These are phyloP conservation scores for Colletotrichum tropicale DNA, from an alignment of 2,329 filamentous ascomycete species.

Conservation along the genomic window DNA sequence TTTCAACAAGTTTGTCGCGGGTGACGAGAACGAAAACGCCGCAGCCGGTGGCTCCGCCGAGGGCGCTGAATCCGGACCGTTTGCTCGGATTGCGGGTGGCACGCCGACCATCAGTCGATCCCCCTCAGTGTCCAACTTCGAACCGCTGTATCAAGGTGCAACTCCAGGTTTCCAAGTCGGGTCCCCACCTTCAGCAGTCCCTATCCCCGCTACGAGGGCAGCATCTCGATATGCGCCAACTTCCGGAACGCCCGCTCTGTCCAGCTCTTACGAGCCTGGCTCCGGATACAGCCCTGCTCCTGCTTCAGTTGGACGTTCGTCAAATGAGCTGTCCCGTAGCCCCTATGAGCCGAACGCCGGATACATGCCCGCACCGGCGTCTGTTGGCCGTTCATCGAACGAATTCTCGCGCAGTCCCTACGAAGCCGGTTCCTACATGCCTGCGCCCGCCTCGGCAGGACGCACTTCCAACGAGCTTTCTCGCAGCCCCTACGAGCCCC, in stretches of 20 bases:
- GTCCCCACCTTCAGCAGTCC: constrained; percentile 35
- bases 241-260: constrained; percentile 28
- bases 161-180: constrained; percentile 34
- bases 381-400: constrained; percentile 24
- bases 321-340: constrained; percentile 32
- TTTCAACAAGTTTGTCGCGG: constrained; percentile 96
- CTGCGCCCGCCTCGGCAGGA: constrained; percentile 24
- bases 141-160: constrained; percentile 69
- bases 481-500: constrained; percentile 29
- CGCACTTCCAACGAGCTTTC: constrained; percentile 33
- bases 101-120: constrained; percentile 78
- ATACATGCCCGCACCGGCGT: background rate
- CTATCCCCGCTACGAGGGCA: constrained; percentile 43
- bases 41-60: constrained; percentile 62
- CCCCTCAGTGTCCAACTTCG: constrained; percentile 72
- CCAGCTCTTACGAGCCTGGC: constrained; percentile 27
- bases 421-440: constrained; percentile 25
- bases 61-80: constrained; percentile 72
- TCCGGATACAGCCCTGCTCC: constrained; percentile 25
- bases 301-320: constrained; percentile 25
- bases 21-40: constrained; percentile 77
- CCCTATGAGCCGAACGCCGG: constrained; percentile 24
- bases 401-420: constrained; percentile 32
- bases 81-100: constrained; percentile 79
- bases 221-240: constrained; percentile 56